phyloP scores from a whole-genome alignment of 2,329 filamentous ascomycete species.

The Fusarium kyushuense region DNA sequence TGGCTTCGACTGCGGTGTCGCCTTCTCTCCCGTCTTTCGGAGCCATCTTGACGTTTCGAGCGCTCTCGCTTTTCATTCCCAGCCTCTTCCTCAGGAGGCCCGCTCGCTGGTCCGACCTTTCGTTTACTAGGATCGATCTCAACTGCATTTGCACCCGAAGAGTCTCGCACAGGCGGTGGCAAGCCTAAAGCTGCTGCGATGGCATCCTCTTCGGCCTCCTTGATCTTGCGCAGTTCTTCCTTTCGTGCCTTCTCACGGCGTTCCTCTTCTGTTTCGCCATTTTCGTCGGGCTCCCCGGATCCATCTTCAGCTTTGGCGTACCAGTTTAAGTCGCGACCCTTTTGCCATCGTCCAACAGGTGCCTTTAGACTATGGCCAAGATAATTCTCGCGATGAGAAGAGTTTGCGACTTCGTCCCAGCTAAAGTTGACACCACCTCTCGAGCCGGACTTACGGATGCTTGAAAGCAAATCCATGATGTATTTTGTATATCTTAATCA shows the following conservation, averaged over 20 bases:
- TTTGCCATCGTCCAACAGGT: slow-evolving; percentile 91
- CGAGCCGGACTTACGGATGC: slow-evolving; percentile 89
- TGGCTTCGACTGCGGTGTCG: slow-evolving; percentile 55
- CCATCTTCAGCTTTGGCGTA: slow-evolving; percentile 68
- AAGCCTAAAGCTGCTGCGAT: slow-evolving; percentile 85
- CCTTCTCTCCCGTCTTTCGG: slow-evolving; percentile 50
- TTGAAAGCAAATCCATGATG: slow-evolving; percentile 90
- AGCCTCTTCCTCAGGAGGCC: slow-evolving; percentile 44
- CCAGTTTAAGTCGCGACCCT: slow-evolving; percentile 76
- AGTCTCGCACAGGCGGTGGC: slow-evolving; percentile 72
- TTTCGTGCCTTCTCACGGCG: slow-evolving; percentile 71
- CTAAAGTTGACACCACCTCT: slow-evolving; percentile 95
- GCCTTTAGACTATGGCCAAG: slow-evolving; percentile 93
- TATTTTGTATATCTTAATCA: background rate
- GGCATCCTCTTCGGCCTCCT: slow-evolving; percentile 93
- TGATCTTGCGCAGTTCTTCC: slow-evolving; percentile 84
- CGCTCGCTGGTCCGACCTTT: slow-evolving; percentile 49
- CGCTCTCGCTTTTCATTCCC: slow-evolving; percentile 48
- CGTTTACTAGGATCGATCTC: slow-evolving; percentile 64
- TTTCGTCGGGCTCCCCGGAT: slow-evolving; percentile 56
- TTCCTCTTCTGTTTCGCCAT: slow-evolving; percentile 70
- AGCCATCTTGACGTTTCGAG: slow-evolving; percentile 50
- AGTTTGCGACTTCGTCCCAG: slow-evolving; percentile 93
- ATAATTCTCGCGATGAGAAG: slow-evolving; percentile 87
- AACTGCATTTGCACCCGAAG: slow-evolving; percentile 75